Evolutionary conservation across 1,139 yeast genomes (phyloP).

Genomic region (Hyphopichia wangnamkhiaoensis): DNA sequence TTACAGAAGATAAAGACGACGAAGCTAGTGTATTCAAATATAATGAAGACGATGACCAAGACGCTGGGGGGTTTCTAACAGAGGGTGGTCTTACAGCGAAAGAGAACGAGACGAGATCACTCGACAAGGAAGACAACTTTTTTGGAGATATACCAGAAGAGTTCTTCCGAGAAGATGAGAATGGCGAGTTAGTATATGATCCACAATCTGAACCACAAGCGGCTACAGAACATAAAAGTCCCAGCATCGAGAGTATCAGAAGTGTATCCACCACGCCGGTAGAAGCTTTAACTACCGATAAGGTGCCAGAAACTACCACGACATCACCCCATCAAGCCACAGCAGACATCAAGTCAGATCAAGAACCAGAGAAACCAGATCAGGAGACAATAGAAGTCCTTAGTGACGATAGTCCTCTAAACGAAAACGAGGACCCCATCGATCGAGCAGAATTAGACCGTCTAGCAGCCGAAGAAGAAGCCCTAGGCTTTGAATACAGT

Average conservation of each 20-base stretch:
- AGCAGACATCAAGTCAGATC: neutral
- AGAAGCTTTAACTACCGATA: too few species aligned
- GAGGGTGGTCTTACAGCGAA: neutral
- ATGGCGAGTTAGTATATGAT: conserved; percentile 24
- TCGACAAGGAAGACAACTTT: neutral
- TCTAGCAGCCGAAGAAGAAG: conserved; percentile 2
- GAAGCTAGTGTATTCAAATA: neutral
- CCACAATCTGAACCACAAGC: conserved; percentile 10
- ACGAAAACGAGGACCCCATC: neutral
- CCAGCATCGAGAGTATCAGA: too few species aligned
- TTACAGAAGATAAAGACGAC: neutral
- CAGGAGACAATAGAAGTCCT: neutral
- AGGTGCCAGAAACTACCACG: too few species aligned
- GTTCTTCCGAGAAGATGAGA: conserved; percentile 14
- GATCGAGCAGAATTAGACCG: neutral
- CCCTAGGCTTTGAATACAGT: conserved; percentile 3
- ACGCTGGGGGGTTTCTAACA: too few species aligned
- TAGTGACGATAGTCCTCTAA: too few species aligned
- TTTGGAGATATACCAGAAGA: conserved; percentile 14
- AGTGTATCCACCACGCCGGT: too few species aligned
- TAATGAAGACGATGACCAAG: neutral
- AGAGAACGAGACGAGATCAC: too few species aligned
- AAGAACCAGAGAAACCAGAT: neutral
- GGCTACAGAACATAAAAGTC: too few species aligned
- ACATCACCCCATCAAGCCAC: neutral